phyloP scores from a whole-genome alignment of 768 basidiomycete species.

The Botryobasidium botryosum region DNA sequence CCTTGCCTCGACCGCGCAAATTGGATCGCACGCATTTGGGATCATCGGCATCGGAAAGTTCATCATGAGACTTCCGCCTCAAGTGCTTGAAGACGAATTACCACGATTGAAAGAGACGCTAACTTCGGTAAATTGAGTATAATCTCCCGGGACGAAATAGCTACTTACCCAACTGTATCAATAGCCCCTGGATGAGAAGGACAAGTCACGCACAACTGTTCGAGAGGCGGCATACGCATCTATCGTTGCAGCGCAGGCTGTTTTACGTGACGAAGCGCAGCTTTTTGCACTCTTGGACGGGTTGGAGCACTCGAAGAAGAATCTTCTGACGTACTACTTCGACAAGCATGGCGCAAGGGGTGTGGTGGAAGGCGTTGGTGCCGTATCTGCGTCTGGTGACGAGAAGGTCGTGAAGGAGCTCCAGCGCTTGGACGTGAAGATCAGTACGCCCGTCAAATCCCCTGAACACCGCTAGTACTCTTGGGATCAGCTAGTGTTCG shows the following conservation, averaged over 20 bases:
- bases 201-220: slow-evolving; percentile 27
- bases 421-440: slow-evolving; percentile 59
- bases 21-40: slow-evolving; percentile 63
- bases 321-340: slow-evolving; percentile 73
- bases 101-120: slow-evolving; percentile 58
- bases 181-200: slow-evolving; percentile 6
- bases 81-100: slow-evolving; percentile 75
- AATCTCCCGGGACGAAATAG: background rate
- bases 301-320: slow-evolving; percentile 80
- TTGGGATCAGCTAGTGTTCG: too few relatives aligned
- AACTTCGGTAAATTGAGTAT: slow-evolving; percentile 34
- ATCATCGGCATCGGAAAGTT: slow-evolving; percentile 73
- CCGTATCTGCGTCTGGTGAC: background rate
- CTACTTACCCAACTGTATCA: slow-evolving; percentile 23
- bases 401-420: slow-evolving; percentile 68
- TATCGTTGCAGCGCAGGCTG: slow-evolving; percentile 71
- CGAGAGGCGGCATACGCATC: slow-evolving; percentile 69
- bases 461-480: too few relatives aligned
- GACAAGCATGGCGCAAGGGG: slow-evolving; percentile 72
- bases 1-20: slow-evolving; percentile 36
- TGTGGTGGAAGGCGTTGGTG: slow-evolving; percentile 18
- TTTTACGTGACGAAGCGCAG: slow-evolving; percentile 68
- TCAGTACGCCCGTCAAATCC: slow-evolving; percentile 43
- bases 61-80: slow-evolving; percentile 58
- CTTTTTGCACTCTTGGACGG: slow-evolving; percentile 67